Percentiles rank a stretch among this genome's conserved stretches.
phyloP scores from a whole-genome alignment of 257 asterid species.

The Nyctanthes arbortristis region DNA sequence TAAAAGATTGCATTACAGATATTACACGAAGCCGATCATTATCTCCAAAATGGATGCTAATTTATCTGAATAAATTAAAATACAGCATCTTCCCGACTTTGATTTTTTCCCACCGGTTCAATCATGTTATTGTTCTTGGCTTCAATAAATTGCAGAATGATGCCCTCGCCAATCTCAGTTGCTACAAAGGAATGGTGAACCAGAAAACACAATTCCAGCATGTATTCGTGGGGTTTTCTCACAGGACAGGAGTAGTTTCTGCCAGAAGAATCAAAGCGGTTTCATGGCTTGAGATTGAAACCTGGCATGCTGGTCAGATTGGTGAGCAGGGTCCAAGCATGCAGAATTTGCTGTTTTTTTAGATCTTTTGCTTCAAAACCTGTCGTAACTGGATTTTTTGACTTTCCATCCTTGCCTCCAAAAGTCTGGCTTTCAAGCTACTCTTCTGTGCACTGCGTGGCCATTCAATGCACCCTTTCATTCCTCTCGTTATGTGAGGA shows the following conservation, averaged over 20 bases:
- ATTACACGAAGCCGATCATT: background rate
- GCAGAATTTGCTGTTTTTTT: conserved; percentile 5
- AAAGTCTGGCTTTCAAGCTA: conserved; percentile 59
- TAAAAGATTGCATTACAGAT: background rate
- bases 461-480: conserved; percentile 73
- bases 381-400: conserved; percentile 66
- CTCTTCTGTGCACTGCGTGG: conserved; percentile 50
- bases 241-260: background rate
- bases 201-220: background rate
- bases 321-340: background rate
- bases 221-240: background rate
- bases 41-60: conserved; percentile 5
- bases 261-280: background rate
- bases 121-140: background rate
- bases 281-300: background rate
- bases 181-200: background rate
- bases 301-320: background rate
- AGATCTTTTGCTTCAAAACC: conserved; percentile 68
- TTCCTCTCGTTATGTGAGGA: conserved; percentile 45
- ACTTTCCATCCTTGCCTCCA: conserved; percentile 64
- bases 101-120: background rate
- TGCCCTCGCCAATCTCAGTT: background rate
- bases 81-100: background rate
- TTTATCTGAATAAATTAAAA: background rate
- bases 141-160: background rate